These are phyloP conservation scores for Babesia divergens DNA, from an alignment of 169 alveolate species.

Conservation along the genomic window DNA sequence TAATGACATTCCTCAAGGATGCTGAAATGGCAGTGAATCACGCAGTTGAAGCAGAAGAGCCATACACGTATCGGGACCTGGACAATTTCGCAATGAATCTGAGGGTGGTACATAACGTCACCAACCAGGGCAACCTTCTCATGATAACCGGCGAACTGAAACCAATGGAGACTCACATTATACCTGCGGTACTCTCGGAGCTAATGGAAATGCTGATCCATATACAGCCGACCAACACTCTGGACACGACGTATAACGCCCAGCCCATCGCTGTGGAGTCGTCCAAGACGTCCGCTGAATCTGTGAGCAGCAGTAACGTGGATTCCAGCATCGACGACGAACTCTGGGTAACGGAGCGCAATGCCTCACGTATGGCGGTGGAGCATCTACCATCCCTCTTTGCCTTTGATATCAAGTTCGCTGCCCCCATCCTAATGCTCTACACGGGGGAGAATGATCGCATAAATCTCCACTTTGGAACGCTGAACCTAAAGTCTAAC, in stretches of 20 bases:
- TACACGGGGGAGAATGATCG: slow-evolving; percentile 24
- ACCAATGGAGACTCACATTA: slow-evolving; percentile 55
- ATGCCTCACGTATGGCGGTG: slow-evolving; percentile 14
- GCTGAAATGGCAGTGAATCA: background rate
- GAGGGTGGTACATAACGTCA: slow-evolving; percentile 41
- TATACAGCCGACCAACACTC: background rate
- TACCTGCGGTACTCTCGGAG: slow-evolving; percentile 56
- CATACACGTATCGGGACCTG: background rate
- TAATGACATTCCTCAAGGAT: slow-evolving; percentile 33
- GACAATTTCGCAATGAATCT: slow-evolving; percentile 35
- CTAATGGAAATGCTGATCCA: slow-evolving; percentile 30
- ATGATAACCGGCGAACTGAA: slow-evolving; percentile 47
- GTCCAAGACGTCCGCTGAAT: background rate
- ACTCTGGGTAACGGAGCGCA: slow-evolving; percentile 16
- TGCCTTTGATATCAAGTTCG: slow-evolving; percentile 53
- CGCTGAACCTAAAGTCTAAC: slow-evolving; percentile 71
- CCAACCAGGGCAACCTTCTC: slow-evolving; percentile 48
- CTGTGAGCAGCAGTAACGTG: background rate
- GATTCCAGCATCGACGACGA: slow-evolving; percentile 14
- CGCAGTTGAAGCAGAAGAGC: background rate
- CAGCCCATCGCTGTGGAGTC: background rate
- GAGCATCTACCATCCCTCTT: slow-evolving; percentile 31
- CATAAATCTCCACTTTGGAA: slow-evolving; percentile 78
- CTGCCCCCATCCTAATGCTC: slow-evolving; percentile 57
- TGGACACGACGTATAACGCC: background rate